phyloP scores from a whole-genome alignment of 345 rosid genomes.

The Brassica napus region Da-Ae NC_063434.1:15797001-15797500 shows the following conservation, averaged over 20 bases:
- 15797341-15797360: constrained; percentile 13
- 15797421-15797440: constrained; percentile 66
- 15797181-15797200: constrained; percentile 67
- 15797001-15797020: constrained; percentile 74
- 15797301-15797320: neutral
- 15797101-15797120: constrained; percentile 44
- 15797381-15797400: constrained; percentile 93
- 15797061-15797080: constrained; percentile 93
- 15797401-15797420: constrained; percentile 86
- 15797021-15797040: constrained; percentile 74
- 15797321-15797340: constrained; percentile 5
- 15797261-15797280: constrained; percentile 67
- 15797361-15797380: constrained; percentile 56
- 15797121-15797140: neutral
- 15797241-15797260: constrained; percentile 93
- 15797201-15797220: constrained; percentile 85
- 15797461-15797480: constrained; percentile 95
- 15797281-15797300: constrained; percentile 45
- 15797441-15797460: constrained; percentile 96
- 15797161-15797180: constrained; percentile 5
- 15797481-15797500: constrained; percentile 98
- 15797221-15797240: constrained; percentile 88
- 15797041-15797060: constrained; percentile 80
- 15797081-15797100: constrained; percentile 97
- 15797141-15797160: neutral